Percentiles rank a stretch among this genome's conserved stretches.
Evolutionary conservation across 352 stramenopile species (phyloP).

Genomic region (Phytophthora macrochlamydospora): DNA sequence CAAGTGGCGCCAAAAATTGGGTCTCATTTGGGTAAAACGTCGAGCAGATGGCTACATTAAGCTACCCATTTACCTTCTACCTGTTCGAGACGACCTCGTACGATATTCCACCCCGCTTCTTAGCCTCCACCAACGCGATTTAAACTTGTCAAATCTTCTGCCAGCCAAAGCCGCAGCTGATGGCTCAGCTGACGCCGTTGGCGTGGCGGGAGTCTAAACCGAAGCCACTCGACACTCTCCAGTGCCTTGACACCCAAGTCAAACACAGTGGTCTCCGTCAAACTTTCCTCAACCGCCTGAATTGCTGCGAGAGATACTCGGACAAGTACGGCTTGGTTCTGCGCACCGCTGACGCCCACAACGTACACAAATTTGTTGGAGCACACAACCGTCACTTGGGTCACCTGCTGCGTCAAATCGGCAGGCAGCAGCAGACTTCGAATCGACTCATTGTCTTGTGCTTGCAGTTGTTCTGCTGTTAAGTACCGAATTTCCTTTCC

Average conservation of each 20-base stretch:
- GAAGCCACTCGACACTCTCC: constrained; percentile 52
- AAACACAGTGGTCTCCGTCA: constrained; percentile 63
- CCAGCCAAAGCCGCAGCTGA: constrained; percentile 59
- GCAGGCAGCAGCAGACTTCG: constrained; percentile 35
- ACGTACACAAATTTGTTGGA: constrained; percentile 60
- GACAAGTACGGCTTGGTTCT: constrained; percentile 51
- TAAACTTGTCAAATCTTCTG: constrained; percentile 22
- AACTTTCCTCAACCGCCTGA: constrained; percentile 71
- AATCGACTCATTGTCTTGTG: constrained; percentile 30
- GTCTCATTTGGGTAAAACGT: too few species aligned
- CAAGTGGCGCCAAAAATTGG: not conserved
- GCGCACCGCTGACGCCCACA: constrained; percentile 45
- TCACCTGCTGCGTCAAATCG: constrained; percentile 32
- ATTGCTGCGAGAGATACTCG: constrained; percentile 52
- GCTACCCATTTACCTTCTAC: too few species aligned
- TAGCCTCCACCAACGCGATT: not conserved
- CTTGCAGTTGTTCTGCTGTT: constrained; percentile 19
- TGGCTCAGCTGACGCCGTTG: constrained; percentile 72
- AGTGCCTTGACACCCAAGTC: constrained; percentile 59
- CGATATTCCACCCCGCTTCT: too few species aligned
- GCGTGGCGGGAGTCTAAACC: constrained; percentile 53
- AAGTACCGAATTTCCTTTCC: constrained; percentile 35
- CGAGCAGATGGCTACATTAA: too few species aligned
- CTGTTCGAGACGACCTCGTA: too few species aligned
- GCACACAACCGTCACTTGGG: constrained; percentile 57